Conservation (phyloP, 176 grass and related monocot genomes). For the Zoysia japonica region DNA sequence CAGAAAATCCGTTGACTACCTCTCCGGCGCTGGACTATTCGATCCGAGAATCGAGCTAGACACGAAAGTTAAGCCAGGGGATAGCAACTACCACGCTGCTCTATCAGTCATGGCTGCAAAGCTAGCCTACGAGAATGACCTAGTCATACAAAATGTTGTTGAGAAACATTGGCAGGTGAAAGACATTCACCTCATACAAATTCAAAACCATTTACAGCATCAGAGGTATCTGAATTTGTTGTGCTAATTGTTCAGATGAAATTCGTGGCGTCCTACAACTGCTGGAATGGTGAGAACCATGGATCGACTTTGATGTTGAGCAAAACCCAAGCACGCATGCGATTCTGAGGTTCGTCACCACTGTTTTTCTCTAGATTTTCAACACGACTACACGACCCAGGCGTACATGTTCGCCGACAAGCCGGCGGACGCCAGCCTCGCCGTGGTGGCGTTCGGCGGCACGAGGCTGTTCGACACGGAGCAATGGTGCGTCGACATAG, state of each 20-base stretch:
- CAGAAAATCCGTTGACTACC: conserved; percentile 49
- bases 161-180: conserved; percentile 62
- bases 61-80: conserved; percentile 44
- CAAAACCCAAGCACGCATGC: not conserved
- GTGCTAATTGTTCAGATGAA: conserved; percentile 52
- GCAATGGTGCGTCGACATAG: conserved; percentile 78
- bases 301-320: not conserved
- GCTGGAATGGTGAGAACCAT: conserved; percentile 70
- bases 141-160: conserved; percentile 42
- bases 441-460: conserved; percentile 71
- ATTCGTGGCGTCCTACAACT: conserved; percentile 67
- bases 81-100: conserved; percentile 62
- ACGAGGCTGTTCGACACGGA: conserved; percentile 68
- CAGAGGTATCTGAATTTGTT: not conserved
- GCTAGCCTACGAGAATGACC: conserved; percentile 70
- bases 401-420: conserved; percentile 68
- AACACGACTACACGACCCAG: conserved; percentile 58
- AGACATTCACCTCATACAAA: not conserved
- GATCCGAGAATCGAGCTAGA: conserved; percentile 73
- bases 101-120: conserved; percentile 85
- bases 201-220: not conserved
- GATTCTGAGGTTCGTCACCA: not conserved
- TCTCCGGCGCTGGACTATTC: conserved; percentile 52
- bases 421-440: conserved; percentile 45
- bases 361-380: conserved; percentile 43